Base-by-base conservation (phyloP, 352 stramenopile genomes). In the Phytophthora ohioensis region DNA sequence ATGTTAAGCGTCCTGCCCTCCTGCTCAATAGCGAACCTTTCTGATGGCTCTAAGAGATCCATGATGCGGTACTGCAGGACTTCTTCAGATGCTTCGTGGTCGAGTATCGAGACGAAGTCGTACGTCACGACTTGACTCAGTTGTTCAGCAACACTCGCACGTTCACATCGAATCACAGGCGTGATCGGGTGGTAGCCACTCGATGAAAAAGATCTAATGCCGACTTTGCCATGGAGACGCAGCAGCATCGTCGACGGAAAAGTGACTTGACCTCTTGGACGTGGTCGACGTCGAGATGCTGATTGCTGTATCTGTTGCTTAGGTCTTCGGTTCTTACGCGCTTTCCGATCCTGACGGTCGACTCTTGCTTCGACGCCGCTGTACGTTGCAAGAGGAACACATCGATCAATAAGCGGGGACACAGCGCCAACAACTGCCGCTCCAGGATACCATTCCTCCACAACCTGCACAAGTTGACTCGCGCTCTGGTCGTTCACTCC, bases 401-500 rank as follows among this genome's bases (percentile, higher is more conserved):
- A 88, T 15, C 67, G 62, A 42, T 88, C 78, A 3, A 64, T 57
- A 8, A 86, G 67, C 3, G 78, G 67, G 2, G 82, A 74, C 36
- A 91, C 81, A 0, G 43, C 79, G 0, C 85, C 85, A 13, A 80
- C 69, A 35, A 93, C 54, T 3, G 73, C 35, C 7, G 75, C 73
- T 27, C 38, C 45, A 3, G 84, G 73, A 65, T 81, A 71, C 80
- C 80, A 86, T 36, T 76, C 39, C 3, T 64, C 53, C 21, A 87
- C 51, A 13, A 80, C 57, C 5, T 48, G 46, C 11, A 83, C 43
- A 8, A 93, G 62, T n/a, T 82, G 71, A 35, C 69, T 65, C 7
- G 82, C 75, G 17, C 83, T 82, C 55, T 80, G 79, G 12, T 71
- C 58, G 58, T 91, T 91, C 21, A 79, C 79, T 48, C 82, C 81